Base-by-base conservation (phyloP, 768 basidiomycete genomes). In the Porphyrellus cyaneotinctus region DNA sequence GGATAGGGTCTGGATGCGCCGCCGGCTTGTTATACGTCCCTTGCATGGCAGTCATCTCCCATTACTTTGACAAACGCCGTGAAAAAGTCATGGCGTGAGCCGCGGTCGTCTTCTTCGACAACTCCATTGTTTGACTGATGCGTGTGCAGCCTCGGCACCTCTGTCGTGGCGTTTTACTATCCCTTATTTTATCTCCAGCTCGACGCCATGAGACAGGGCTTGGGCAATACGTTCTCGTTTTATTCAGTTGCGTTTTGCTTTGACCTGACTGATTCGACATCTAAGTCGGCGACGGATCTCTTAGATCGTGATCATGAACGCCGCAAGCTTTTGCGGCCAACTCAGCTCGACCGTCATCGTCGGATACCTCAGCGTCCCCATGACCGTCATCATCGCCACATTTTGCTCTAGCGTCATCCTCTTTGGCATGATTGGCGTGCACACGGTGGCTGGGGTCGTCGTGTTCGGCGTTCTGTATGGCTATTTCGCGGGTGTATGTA, bases 161-260 rank as follows among this genome's bases (percentile, higher is more conserved):
- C 71, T 22, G 61, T 75, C 20, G 54, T 72, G 5, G 79, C 76
- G 1, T 64, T 81, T 35, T 83, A 76, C 58, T 80, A 78, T 51
- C 81, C 82, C 1, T 68, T 82, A 24, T 84, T 82, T 67, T 85
- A 81, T 60, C 66, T 85, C 22, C 84, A 85, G 56, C 68, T 84
- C 15, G 73, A 80, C 41, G 72, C 82, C 2, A 71, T 78, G 20
- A 71, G 69, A 46, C 78, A 79, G 42, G 76, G 75, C 2, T 66
- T 82, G 17, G 65, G 70, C 28, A 65, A 72, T 4, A 66, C 63
- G 6, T 68, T 85, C n/a, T 79, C 83, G 0, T 84, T 85, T 55
- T 83, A 84, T 58, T 76, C 75, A 37, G 83, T 83, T 68, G 60
- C 36, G 72, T 65, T 20, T 33, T 28, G 6, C 13, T 35, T 31